Evolutionary conservation across 2,329 filamentous ascomycete genomes (phyloP), one percentile per base, ranked within the genome.

Genomic region (Lizonia empirigonia): DNA sequence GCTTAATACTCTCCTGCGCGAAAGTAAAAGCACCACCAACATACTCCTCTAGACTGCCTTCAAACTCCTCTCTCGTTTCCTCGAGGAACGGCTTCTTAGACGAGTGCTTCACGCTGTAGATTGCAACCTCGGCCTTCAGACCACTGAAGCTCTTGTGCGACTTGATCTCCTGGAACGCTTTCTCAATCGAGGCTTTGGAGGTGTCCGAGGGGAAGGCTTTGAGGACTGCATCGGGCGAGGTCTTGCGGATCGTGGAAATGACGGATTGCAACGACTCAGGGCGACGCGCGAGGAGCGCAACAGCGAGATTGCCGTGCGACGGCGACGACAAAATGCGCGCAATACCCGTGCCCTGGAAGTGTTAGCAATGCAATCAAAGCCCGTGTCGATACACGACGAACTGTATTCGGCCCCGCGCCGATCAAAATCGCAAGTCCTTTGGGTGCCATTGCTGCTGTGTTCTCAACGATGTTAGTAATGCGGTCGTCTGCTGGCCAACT

Each of bases 1-100:
- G 60, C 62, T 77, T 79, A 35, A 83, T 49, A 1, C 76, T 73
- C 57, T 82, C 77, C 59, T 85, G 81, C 0, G 77, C 71, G 58
- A 85, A 85, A 0, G 77, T 74, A 58, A 85, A 80, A 1, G 81
- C 81, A 0, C 81, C 82, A 2, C 80, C 81, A 1, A 80, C 80
- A 65, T 83, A 85, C 0, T 72, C 74, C 44, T 79, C 76, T 50
- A 85, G 56, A 40, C 75, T 79, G 2, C 76, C 65, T n/a, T 63
- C 64, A 46, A 71, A 71, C 13, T 70, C 62, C 42, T 82, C 77
- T 20, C 78, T 74, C 0, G 80, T 82, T 59, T 82, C 80, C 33
- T 80, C 72, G 37, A 83, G 70, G 65, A 83, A 84, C 0, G 82
- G 79, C 56, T 80, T 83, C 66, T 79, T 82, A 58, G 73, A 75